A percentile compares a stretch with the other conserved stretches of the same genome.
phyloP scores from a whole-genome alignment of 768 basidiomycete genomes.

The Boletus vinaceobasis region DNA sequence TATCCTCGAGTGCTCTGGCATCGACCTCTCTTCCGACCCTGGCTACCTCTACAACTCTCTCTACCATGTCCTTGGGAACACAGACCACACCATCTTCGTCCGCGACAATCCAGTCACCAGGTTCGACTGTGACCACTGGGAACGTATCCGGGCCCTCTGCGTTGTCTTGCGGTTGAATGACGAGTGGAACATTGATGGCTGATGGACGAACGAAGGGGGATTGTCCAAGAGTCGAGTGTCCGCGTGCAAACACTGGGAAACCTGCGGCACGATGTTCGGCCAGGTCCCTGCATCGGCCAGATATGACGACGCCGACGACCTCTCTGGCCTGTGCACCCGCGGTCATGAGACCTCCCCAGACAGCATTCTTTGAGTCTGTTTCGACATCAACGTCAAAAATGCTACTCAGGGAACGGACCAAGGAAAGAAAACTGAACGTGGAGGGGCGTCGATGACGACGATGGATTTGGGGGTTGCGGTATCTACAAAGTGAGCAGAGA shows the following conservation, averaged over 20 bases:
- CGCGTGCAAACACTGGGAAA: conserved; percentile 82
- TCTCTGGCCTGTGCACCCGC: conserved; percentile 74
- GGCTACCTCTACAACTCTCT: conserved; percentile 58
- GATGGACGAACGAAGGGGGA: conserved; percentile 80
- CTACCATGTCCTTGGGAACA: conserved; percentile 54
- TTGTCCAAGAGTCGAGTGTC: conserved; percentile 83
- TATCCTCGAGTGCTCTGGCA: conserved; percentile 68
- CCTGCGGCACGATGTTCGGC: conserved; percentile 64
- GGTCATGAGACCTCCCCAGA: conserved; percentile 93
- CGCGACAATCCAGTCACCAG: conserved; percentile 82
- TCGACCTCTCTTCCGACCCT: conserved; percentile 60
- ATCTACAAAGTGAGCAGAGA: conserved; percentile 79
- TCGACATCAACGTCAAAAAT: background rate
- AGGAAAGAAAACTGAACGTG: conserved; percentile 44
- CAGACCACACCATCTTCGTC: conserved; percentile 90
- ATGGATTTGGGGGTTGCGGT: conserved; percentile 60
- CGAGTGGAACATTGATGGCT: conserved; percentile 64
- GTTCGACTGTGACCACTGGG: conserved; percentile 54
- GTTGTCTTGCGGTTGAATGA: conserved; percentile 36
- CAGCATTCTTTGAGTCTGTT: conserved; percentile 70
- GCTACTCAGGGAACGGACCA: background rate
- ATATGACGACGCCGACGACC: conserved; percentile 74
- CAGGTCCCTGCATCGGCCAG: conserved; percentile 82
- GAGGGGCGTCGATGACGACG: conserved; percentile 72
- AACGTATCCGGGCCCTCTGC: conserved; percentile 40